Base-by-base conservation (phyloP, 305 asterid species). In the Fraxinus velutina region DNA sequence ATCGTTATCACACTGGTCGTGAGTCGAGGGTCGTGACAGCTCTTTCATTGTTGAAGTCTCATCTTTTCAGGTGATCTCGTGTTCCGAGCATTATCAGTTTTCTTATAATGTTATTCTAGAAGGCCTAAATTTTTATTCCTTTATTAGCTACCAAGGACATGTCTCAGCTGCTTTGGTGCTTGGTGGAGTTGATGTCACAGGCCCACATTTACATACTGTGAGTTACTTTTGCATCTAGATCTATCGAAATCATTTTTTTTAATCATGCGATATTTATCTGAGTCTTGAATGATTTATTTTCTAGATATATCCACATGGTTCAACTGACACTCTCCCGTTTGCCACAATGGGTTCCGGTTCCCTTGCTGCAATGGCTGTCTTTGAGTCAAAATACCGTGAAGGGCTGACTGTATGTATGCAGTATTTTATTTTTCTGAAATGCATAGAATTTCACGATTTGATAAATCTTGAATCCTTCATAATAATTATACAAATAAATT, bases 301-400 rank as follows among this genome's bases (percentile, higher is more conserved):
- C 55, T 85, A 96, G 99, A 96, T 96, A 66, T 94, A 96, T 87
- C 98, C 99, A 13, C 97, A 94, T 87, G 98, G 99, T 81, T 96
- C 99, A 72, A 96, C 98, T 2, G 99, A 96, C 79, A 94, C 98
- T 15, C 90, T 96, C 34, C 99, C 99, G 6, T 96, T 86, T 89
- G 98, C 99, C 79, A 96, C 99, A 39, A 96, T 96, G 98, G 99
- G 98, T 27, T 96, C 99, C 86, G 99, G 99, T 79, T 95, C 98
- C 42, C 97, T 95, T 78, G 98, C 98, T 87, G 99, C 99, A 78
- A 95, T 94, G 97, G 86, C 97, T 9, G 84, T 95, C 19, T 95
- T 95, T 82, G 99, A 95, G 87, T 92, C 98, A 0, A 89, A 92
- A 84, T 95, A 95, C 83, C 92, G 86, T 21, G 99, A 95, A 85